These are phyloP conservation scores for Trichophaea hybrida DNA, from an alignment of 2,329 filamentous ascomycete genomes.

Conservation along the genomic window DNA sequence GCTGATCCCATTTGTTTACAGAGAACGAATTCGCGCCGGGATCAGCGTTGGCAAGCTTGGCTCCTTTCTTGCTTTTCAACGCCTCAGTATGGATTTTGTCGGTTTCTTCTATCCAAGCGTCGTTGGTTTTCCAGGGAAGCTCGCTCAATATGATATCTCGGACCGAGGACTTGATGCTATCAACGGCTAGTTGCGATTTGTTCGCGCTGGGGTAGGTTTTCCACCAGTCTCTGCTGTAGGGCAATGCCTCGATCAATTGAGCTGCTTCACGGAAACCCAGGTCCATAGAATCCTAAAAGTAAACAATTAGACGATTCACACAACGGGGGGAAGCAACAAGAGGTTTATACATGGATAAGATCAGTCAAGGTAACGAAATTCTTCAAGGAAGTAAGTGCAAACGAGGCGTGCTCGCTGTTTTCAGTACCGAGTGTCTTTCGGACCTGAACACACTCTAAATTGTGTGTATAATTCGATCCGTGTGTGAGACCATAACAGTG, in stretches of 20 bases:
- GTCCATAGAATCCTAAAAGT: not conserved
- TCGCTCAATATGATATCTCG: not conserved
- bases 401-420: not conserved
- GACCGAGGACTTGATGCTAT: not conserved
- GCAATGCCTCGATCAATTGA: not conserved
- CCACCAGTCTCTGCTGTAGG: not conserved
- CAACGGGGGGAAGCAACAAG: too few relatives aligned
- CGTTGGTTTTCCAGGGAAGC: not conserved
- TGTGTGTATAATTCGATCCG: not conserved
- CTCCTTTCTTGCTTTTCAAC: not conserved
- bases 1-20: not conserved
- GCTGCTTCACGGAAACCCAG: not conserved
- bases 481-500: not conserved
- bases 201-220: not conserved
- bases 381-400: not conserved
- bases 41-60: not conserved
- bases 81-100: not conserved
- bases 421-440: not conserved
- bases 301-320: too few relatives aligned
- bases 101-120: not conserved
- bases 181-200: not conserved
- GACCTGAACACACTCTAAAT: not conserved
- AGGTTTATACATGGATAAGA: not conserved
- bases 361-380: not conserved
- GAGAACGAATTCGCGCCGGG: not conserved